Base-by-base conservation (phyloP, 148 eudicot species). In the Diospyros kaki region DNA sequence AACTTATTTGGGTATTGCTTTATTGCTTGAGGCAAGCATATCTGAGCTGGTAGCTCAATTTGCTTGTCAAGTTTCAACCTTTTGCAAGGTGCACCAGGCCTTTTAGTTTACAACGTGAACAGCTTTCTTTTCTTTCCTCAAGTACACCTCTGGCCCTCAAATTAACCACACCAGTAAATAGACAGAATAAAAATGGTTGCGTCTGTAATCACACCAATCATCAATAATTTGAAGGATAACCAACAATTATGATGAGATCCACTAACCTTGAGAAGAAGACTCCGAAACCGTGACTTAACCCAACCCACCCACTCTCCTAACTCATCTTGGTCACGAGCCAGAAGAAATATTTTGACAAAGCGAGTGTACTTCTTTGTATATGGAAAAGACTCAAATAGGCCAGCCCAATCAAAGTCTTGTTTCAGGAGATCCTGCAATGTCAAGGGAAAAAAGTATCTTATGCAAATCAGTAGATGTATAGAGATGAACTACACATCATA, bases 241-340 rank as follows among this genome's bases (percentile, higher is more conserved):
- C 28, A 28, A 28, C 28, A 28, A 28, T 28, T 18, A 42, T 10
- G 68, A 66, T 14, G 68, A 14, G 45, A 39, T 18, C 15, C 46
- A 70, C 72, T 66, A 70, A 85, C 93, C 87, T 84, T 89, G 50
- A 79, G 28, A 54, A 87, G 71, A 73, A 89, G 93, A 79, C 48
- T 67, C 39, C 75, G 89, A 71, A 89, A 80, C 44, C 85, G 87
- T 48, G 90, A 85, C 66, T 87, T 85, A 14, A 85, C 85, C 89
- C 85, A 84, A n/a, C 86, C 89, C 53, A 81, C 79, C 93, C 93
- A 89, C 45, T 81, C 84, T 77, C 83, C 83, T 61, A 85, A 72
- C 52, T 74, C 80, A 62, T 80, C 89, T 54, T 71, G 68, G n/a
- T 66, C 62, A 73, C 61, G 68, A 71, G 87, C 79, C 39, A 80